Evolutionary conservation across 768 basidiomycete species (phyloP).

Genomic region (Tylopilus sp.): DNA sequence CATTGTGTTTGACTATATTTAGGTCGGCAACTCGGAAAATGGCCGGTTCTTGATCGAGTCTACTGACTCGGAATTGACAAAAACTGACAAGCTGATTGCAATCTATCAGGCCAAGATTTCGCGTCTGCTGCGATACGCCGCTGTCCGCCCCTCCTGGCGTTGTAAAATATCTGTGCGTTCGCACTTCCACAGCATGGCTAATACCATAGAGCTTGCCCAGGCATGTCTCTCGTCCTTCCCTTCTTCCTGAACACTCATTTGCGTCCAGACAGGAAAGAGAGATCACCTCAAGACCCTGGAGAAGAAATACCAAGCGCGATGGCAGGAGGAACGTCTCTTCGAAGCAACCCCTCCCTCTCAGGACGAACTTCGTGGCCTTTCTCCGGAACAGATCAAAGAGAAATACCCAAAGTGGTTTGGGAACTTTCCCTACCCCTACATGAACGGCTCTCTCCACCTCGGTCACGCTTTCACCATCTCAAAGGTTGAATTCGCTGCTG

Average conservation of each 20-base stretch:
- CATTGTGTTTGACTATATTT: slow-evolving; percentile 21
- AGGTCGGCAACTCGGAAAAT: slow-evolving; percentile 2
- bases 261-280: slow-evolving; percentile 81
- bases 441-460: slow-evolving; percentile 96
- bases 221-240: slow-evolving; percentile 29
- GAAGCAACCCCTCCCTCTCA: slow-evolving; percentile 78
- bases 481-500: slow-evolving; percentile 95
- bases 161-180: slow-evolving; percentile 29
- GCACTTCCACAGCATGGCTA: slow-evolving; percentile 43
- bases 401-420: slow-evolving; percentile 97
- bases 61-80: slow-evolving; percentile 18
- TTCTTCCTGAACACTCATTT: slow-evolving; percentile 2
- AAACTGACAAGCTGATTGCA: slow-evolving; percentile 18
- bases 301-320: slow-evolving; percentile 77
- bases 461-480: slow-evolving; percentile 98
- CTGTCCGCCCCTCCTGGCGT: slow-evolving; percentile 28
- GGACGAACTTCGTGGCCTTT: slow-evolving; percentile 61
- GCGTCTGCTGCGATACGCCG: slow-evolving; percentile 20
- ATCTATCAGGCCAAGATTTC: slow-evolving; percentile 27
- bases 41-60: slow-evolving; percentile 14
- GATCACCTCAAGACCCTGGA: slow-evolving; percentile 84
- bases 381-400: slow-evolving; percentile 61
- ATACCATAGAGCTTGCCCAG: slow-evolving; percentile 65
- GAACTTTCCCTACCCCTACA: slow-evolving; percentile 94
- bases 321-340: slow-evolving; percentile 76